Evolutionary conservation across 2,329 filamentous ascomycete genomes (phyloP), one percentile per base, ranked within the genome.

Genomic region (Aspergillus neotritici): DNA sequence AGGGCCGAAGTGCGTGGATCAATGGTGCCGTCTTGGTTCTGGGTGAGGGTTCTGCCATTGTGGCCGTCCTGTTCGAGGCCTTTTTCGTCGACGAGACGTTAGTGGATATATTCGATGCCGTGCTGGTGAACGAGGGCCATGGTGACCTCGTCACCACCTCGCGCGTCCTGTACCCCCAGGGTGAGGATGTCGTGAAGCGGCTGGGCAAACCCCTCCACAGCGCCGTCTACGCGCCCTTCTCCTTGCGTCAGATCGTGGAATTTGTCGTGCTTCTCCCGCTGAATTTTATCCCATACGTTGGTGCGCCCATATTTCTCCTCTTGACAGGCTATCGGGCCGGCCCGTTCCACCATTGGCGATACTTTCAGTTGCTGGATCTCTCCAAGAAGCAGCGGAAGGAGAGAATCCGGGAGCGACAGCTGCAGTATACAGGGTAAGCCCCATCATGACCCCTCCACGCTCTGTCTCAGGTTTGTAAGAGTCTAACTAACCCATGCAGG

Each of bases 311-410:
- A 49, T 98, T 96, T 63, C 77, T 98, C 48, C 67, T 95, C 43
- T 77, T 95, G 52, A 96, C 90, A 0, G 93, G 91, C 1, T 87
- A 90, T 36, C 77, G 91, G 17, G 80, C 88, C 4, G 91, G 93
- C 1, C 93, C 91, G 28, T 79, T 97, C 21, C 84, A 93, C 43
- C 90, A 96, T 56, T 93, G 90, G 73, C 76, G 93, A 45, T 96
- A 93, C 74, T 96, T 90, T 62, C 80, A 89, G 57, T 73, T 98
- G 37, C 75, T 83, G 32, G 86, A 83, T 0, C 74, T 94, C 51
- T 78, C 78, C 32, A 88, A 83, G 64, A 82, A 84, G 55, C 79
- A 94, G 60, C 76, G 81, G 50, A 87, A 87, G 56, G 72, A 71
- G 21, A 87, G 86, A 55, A 78, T 91, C 21, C 76, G 75, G 46